Evolutionary conservation across 139 green algal species (phyloP).

Genomic region (Chlamydomonas schloesseri): DNA sequence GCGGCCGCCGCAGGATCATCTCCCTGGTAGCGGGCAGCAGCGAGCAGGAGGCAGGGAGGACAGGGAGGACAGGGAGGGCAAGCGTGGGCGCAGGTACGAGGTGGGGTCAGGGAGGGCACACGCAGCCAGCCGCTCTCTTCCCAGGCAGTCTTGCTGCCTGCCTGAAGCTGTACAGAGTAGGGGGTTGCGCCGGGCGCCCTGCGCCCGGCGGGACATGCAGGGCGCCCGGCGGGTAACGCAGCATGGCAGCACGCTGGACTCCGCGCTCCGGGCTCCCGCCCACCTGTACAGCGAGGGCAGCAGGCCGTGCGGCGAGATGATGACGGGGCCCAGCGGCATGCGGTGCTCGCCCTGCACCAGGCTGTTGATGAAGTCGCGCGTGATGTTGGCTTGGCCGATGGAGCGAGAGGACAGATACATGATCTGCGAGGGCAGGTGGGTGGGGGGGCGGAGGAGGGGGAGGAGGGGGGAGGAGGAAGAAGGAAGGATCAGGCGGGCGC

Average conservation of each 20-base stretch:
- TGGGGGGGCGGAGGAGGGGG: neutral
- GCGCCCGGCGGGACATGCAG: too few relatives aligned
- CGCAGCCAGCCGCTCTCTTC: too few relatives aligned
- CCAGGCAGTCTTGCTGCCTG: too few relatives aligned
- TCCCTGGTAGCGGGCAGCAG: constrained; percentile 68
- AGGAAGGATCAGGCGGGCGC: neutral
- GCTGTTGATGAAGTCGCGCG: constrained; percentile 91
- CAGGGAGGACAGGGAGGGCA: neutral
- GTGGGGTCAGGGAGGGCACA: too few relatives aligned
- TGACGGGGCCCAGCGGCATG: constrained; percentile 89
- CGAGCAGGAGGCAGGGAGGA: neutral
- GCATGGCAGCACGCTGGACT: too few relatives aligned
- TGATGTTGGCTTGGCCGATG: constrained; percentile 89
- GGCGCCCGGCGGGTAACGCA: too few relatives aligned
- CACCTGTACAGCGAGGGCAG: constrained; percentile 91
- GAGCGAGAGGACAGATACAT: constrained; percentile 88
- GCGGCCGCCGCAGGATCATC: constrained; percentile 88
- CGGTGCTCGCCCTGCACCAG: constrained; percentile 85
- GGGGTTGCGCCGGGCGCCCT: too few relatives aligned
- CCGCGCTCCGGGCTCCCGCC: too few relatives aligned
- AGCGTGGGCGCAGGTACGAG: neutral
- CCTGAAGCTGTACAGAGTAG: too few relatives aligned
- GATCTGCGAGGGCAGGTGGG: constrained; percentile 53
- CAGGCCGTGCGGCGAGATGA: constrained; percentile 95
- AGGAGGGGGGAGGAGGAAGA: neutral